Evolutionary conservation across 2,329 filamentous ascomycete genomes (phyloP).

Genomic region (Elsinoe ampelina): DNA sequence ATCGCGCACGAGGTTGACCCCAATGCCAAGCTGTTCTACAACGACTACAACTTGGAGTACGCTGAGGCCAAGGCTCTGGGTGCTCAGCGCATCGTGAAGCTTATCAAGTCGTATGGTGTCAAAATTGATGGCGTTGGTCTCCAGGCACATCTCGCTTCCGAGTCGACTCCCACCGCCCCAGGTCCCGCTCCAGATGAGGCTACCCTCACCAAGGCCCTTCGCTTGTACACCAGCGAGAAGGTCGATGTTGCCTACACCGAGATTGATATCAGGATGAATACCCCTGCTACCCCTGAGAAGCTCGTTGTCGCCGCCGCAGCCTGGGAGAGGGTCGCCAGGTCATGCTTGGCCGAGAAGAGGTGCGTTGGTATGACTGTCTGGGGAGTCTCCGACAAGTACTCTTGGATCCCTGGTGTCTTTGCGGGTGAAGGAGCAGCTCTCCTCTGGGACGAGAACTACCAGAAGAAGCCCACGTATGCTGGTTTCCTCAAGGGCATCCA

Average conservation of each 20-base stretch:
- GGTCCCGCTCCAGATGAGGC: slow-evolving; percentile 13
- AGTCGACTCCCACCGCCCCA: slow-evolving; percentile 23
- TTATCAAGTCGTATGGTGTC: slow-evolving; percentile 21
- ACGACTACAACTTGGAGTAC: slow-evolving; percentile 26
- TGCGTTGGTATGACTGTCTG: slow-evolving; percentile 44
- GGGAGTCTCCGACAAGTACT: slow-evolving; percentile 34
- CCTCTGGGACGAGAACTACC: slow-evolving; percentile 38
- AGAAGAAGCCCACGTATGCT: slow-evolving; percentile 39
- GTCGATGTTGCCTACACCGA: slow-evolving; percentile 55
- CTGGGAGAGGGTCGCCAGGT: slow-evolving; percentile 32
- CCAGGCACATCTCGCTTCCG: slow-evolving; percentile 42
- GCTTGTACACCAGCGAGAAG: slow-evolving; percentile 42
- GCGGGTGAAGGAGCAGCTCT: slow-evolving; percentile 29
- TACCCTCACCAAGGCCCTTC: slow-evolving; percentile 38
- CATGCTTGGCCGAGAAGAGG: slow-evolving; percentile 29
- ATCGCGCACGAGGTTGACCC: slow-evolving; percentile 19
- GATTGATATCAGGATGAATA: slow-evolving; percentile 46
- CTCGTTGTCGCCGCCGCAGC: slow-evolving; percentile 37
- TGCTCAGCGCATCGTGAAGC: slow-evolving; percentile 21
- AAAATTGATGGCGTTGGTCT: slow-evolving; percentile 37
- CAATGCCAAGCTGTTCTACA: slow-evolving; percentile 23
- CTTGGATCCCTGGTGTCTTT: slow-evolving; percentile 34
- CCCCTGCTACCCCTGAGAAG: slow-evolving; percentile 22
- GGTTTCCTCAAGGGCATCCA: slow-evolving; percentile 18
- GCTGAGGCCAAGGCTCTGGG: slow-evolving; percentile 20